Evolutionary conservation across 2,329 filamentous ascomycete genomes (phyloP).

Genomic region (Pseudogymnoascus sp.): DNA sequence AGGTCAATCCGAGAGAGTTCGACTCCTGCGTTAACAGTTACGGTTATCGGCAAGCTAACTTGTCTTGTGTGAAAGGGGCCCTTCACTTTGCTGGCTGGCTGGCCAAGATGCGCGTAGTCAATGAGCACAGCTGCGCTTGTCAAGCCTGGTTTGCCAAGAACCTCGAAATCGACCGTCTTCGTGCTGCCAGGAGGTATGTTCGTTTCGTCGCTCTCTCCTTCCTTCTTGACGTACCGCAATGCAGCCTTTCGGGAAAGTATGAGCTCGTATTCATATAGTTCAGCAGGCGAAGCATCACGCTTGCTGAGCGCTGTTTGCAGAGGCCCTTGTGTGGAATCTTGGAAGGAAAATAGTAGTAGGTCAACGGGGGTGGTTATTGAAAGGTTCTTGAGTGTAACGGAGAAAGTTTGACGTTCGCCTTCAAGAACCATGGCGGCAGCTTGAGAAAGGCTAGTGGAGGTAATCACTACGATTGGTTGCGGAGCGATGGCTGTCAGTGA

Average conservation of each 20-base stretch:
- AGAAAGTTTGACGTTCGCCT: conserved; percentile 73
- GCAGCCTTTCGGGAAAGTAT: conserved; percentile 70
- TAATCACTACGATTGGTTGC: conserved; percentile 71
- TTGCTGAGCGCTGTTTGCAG: conserved; percentile 68
- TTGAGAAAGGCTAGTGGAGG: conserved; percentile 71
- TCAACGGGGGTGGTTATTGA: conserved; percentile 67
- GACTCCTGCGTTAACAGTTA: conserved; percentile 88
- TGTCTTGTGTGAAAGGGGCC: conserved; percentile 79
- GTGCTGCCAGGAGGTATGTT: conserved; percentile 62
- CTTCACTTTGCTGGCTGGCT: conserved; percentile 57
- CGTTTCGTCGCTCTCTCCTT: conserved; percentile 39
- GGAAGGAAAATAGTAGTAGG: conserved; percentile 79
- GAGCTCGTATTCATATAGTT: conserved; percentile 80
- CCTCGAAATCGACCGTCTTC: conserved; percentile 71
- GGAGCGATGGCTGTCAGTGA: conserved; percentile 68
- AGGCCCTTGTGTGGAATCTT: conserved; percentile 76
- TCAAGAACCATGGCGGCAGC: conserved; percentile 88
- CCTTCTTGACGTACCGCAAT: conserved; percentile 46
- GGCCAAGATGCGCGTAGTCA: conserved; percentile 78
- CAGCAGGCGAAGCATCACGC: conserved; percentile 68
- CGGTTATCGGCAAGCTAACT: conserved; percentile 69
- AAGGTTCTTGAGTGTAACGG: conserved; percentile 71
- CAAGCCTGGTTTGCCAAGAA: conserved; percentile 78
- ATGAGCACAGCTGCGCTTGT: conserved; percentile 74
- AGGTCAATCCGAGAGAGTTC: conserved; percentile 77